Evolutionary conservation across 2,329 filamentous ascomycete genomes (phyloP).

Genomic region (Aspergillus oerlinghausenensis): DNA sequence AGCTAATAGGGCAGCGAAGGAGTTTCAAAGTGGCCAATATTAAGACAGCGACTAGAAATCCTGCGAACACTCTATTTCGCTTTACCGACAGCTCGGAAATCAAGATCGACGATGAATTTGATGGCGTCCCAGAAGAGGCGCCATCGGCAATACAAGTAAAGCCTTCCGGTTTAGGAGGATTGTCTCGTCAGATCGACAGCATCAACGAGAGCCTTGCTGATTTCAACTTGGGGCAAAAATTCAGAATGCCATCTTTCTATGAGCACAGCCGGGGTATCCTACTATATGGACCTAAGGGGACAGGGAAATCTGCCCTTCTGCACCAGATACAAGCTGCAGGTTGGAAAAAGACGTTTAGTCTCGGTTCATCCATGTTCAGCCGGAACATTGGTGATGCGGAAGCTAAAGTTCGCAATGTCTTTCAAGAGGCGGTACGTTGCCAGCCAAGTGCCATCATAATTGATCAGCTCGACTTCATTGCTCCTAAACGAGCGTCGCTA

Average conservation of each 20-base stretch:
- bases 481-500: constrained; percentile 54
- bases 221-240: constrained; percentile 42
- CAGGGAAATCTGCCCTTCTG: constrained; percentile 76
- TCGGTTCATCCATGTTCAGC: constrained; percentile 30
- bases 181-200: constrained; percentile 58
- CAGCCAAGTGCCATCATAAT: constrained; percentile 76
- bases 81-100: constrained; percentile 32
- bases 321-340: constrained; percentile 60
- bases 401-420: constrained; percentile 60
- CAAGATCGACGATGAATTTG: constrained; percentile 25
- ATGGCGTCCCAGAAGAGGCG: constrained; percentile 9
- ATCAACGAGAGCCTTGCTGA: constrained; percentile 63
- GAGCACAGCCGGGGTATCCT: constrained; percentile 57
- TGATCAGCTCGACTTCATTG: constrained; percentile 69
- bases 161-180: constrained; percentile 58
- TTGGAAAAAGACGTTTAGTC: constrained; percentile 65
- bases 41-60: constrained; percentile 39
- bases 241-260: constrained; percentile 39
- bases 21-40: constrained; percentile 61
- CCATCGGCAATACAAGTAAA: constrained; percentile 27
- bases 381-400: constrained; percentile 41
- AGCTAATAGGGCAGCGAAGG: constrained; percentile 53
- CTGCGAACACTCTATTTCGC: constrained; percentile 30
- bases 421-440: constrained; percentile 62
- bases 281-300: constrained; percentile 76